Conservation (phyloP, 371 early-diverging fungal genomes). For the Mortierella sp. region DNA sequence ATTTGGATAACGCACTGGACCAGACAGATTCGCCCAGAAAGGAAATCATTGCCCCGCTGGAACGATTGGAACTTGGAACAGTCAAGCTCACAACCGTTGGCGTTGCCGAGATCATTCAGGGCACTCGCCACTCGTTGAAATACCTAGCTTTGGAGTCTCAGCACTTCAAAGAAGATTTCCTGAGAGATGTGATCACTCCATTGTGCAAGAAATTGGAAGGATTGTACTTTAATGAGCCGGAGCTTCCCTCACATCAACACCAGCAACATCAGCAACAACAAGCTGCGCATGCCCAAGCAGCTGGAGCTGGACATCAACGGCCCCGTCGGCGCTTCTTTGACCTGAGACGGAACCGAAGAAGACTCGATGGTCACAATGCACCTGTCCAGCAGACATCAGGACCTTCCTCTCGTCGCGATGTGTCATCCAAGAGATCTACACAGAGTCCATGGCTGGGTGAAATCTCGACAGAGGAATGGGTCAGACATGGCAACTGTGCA, state of each 20-base stretch:
- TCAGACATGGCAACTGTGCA: conserved; percentile 37
- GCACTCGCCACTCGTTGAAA: conserved; percentile 28
- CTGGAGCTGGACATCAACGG: conserved; percentile 31
- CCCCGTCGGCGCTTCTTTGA: conserved; percentile 19
- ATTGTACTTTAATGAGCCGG: conserved; percentile 38
- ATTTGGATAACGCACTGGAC: no score
- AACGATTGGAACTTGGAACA: conserved; percentile 41
- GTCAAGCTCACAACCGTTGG: conserved; percentile 33
- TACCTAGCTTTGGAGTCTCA: conserved; percentile 44
- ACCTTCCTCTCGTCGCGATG: no score
- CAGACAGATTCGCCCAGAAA: no score
- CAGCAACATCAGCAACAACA: conserved; percentile 30
- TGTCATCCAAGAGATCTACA: no score
- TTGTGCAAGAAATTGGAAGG: conserved; percentile 27
- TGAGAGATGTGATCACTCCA: conserved; percentile 33
- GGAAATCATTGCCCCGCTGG: conserved; percentile 38
- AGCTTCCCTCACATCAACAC: no score
- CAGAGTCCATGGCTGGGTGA: conserved; percentile 51
- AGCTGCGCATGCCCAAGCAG: conserved; percentile 30
- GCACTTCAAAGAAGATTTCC: conserved; percentile 36
- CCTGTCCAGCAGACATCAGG: neutral
- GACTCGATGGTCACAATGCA: conserved; percentile 13
- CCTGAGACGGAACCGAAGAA: conserved; percentile 26
- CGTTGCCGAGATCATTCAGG: conserved; percentile 34
- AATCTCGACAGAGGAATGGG: conserved; percentile 44